These are phyloP conservation scores for Fusarium newnesense DNA, from an alignment of 2,329 filamentous ascomycete genomes.

Conservation along the genomic window DNA sequence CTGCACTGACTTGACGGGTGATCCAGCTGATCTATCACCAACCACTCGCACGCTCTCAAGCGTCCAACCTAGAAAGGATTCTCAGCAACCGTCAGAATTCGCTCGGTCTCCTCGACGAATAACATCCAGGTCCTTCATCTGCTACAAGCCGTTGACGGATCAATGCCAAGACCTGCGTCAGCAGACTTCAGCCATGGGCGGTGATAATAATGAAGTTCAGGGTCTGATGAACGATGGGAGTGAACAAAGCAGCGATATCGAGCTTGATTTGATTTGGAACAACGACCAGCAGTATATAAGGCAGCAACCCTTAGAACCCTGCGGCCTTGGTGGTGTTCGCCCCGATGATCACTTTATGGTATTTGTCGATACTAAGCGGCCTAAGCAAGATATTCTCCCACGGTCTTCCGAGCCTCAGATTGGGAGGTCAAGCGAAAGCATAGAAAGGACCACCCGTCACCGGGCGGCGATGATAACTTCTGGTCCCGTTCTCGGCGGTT, in stretches of 20 bases:
- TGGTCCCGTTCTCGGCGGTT: slow-evolving; percentile 42
- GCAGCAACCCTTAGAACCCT: slow-evolving; percentile 60
- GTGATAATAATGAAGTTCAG: slow-evolving; percentile 40
- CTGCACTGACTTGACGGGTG: slow-evolving; percentile 81
- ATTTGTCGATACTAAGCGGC: slow-evolving; percentile 61
- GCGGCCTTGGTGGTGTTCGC: slow-evolving; percentile 64
- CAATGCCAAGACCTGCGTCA: slow-evolving; percentile 1
- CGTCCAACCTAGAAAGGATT: slow-evolving; percentile 49
- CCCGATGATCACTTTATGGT: slow-evolving; percentile 72
- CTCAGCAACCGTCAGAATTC: slow-evolving; percentile 3
- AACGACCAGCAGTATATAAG: slow-evolving; percentile 51
- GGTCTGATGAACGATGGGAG: slow-evolving; percentile 48
- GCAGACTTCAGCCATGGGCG: slow-evolving; percentile 39
- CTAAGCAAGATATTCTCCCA: slow-evolving; percentile 41
- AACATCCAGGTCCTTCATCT: slow-evolving; percentile 61
- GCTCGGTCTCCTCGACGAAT: slow-evolving; percentile 48
- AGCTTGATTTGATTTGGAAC: slow-evolving; percentile 59
- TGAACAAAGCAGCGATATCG: slow-evolving; percentile 49
- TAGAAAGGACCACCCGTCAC: slow-evolving; percentile 52
- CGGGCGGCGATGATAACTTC: neutral
- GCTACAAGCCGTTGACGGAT: slow-evolving; percentile 62
- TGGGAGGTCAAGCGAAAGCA: slow-evolving; percentile 43
- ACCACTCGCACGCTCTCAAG: slow-evolving; percentile 56
- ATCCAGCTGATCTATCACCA: slow-evolving; percentile 62
- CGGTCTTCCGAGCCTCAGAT: neutral